Base-by-base conservation (phyloP, 2,329 filamentous ascomycete genomes). In the Aspergillus tubingensis region DNA sequence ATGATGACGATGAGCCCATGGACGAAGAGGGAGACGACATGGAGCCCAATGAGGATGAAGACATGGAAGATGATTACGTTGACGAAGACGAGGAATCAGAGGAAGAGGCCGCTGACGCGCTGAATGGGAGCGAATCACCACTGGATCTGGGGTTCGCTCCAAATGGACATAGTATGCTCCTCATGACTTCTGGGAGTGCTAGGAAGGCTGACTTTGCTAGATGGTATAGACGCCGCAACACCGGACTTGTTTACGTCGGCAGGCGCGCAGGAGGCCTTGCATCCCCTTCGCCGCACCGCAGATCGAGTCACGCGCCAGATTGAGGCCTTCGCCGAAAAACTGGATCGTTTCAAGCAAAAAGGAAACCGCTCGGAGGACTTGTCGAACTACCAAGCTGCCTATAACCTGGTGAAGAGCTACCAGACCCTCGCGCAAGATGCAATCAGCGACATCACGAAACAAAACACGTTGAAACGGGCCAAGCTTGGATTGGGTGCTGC, bases 241-340 rank as follows among this genome's bases (percentile, higher is more conserved):
- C 72, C 72, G 17, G 68, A 72, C 32, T 70, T 79, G 41, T 77
- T 80, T 57, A 81, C 80, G 36, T 76, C 78, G 15, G 77, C 80
- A 23, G 79, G 81, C 63, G 76, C 82, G 19, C 77, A 79, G 57
- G 78, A 85, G 67, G 80, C 82, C 32, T 75, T 88, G 30, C 83
- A 85, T 66, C 86, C 86, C 17, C 77, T 90, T 65, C 85, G 86
- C 72, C 82, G 85, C 65, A 86, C 87, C 67, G 87, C 86, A 62
- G 85, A 91, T 66, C 83, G 85, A 47, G 87, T 91, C 32, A 90
- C 90, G 54, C 86, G 88, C 63, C 92, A 96, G 76, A 91, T 96
- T 61, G 92, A 96, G 77, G 84, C 87, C 48, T 97, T 97, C 72
- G 92, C 93, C 39, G 89, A 90, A 72, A 86, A 86, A 54, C 83